Percentiles rank a stretch among this genome's conserved stretches.
Evolutionary conservation across 2,329 filamentous ascomycete species (phyloP).

Genomic region (Blastomyces gilchristii): DNA sequence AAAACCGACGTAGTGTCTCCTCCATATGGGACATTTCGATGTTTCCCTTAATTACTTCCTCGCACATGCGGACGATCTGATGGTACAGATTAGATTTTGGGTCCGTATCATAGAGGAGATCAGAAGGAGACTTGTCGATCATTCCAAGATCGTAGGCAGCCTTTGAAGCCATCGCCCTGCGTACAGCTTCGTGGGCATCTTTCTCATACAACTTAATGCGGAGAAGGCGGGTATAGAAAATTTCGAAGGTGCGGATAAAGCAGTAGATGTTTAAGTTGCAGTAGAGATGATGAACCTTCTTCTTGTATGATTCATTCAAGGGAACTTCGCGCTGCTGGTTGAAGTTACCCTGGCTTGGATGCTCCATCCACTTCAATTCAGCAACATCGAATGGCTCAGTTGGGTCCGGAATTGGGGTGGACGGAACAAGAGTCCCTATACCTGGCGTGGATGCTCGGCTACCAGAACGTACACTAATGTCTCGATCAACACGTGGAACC

Average conservation of each 20-base stretch:
- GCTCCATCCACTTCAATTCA: slow-evolving; percentile 49
- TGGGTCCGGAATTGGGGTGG: slow-evolving; percentile 23
- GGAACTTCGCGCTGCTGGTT: slow-evolving; percentile 52
- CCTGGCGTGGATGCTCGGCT: slow-evolving; percentile 89
- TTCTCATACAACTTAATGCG: slow-evolving; percentile 72
- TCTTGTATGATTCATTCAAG: slow-evolving; percentile 67
- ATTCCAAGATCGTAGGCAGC: slow-evolving; percentile 76
- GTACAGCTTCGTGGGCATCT: slow-evolving; percentile 62
- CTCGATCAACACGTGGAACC: slow-evolving; percentile 60
- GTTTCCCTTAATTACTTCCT: slow-evolving; percentile 74
- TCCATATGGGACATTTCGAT: slow-evolving; percentile 76
- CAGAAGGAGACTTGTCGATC: slow-evolving; percentile 61
- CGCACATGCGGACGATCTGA: slow-evolving; percentile 73
- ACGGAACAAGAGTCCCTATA: slow-evolving; percentile 44
- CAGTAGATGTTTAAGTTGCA: slow-evolving; percentile 85
- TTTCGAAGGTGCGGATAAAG: slow-evolving; percentile 88
- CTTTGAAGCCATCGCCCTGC: slow-evolving; percentile 62
- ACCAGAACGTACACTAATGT: slow-evolving; percentile 63
- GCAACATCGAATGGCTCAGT: slow-evolving; percentile 41
- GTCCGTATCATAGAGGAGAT: slow-evolving; percentile 61
- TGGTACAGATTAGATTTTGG: slow-evolving; percentile 67
- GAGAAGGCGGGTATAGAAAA: slow-evolving; percentile 73
- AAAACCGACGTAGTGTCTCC: slow-evolving; percentile 83
- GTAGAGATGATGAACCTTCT: slow-evolving; percentile 79
- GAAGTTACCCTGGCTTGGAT: slow-evolving; percentile 48